Evolutionary conservation across 768 basidiomycete species (phyloP).

Genomic region (Psilocybe sp.): DNA sequence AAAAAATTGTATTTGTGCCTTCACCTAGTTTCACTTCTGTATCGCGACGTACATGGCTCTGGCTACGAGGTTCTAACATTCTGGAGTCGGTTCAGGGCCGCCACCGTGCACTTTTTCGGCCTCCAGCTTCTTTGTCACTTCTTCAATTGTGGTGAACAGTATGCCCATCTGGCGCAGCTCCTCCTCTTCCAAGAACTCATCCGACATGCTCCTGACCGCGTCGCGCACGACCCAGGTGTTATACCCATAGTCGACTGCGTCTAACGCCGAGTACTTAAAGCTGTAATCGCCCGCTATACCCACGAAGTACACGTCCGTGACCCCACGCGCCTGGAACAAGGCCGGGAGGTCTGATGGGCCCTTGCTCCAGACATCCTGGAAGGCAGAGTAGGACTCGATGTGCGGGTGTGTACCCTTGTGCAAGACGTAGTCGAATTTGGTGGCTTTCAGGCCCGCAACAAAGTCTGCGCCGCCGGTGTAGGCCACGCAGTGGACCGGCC

Average conservation of each 20-base stretch:
- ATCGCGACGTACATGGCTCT: no score
- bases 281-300: conserved; percentile 82
- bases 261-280: conserved; percentile 57
- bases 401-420: conserved; percentile 54
- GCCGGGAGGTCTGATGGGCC: conserved; percentile 44
- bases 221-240: conserved; percentile 49
- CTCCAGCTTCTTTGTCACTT: conserved; percentile 14
- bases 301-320: conserved; percentile 60
- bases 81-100: no score
- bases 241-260: conserved; percentile 48
- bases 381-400: conserved; percentile 81
- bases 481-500: conserved; percentile 81
- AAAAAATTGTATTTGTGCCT: no score
- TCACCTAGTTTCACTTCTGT: no score
- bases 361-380: conserved; percentile 55
- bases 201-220: conserved; percentile 41
- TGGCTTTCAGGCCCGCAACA: conserved; percentile 45
- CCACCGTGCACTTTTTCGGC: no score
- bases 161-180: conserved; percentile 32
- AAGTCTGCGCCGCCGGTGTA: conserved; percentile 59
- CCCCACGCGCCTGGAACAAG: conserved; percentile 34
- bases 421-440: conserved; percentile 39
- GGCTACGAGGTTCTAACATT: no score
- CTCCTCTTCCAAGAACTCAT: conserved; percentile 29
- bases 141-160: conserved; percentile 18